phyloP scores from a whole-genome alignment of 306 rosid species.

The Glycine tomentella region DNA sequence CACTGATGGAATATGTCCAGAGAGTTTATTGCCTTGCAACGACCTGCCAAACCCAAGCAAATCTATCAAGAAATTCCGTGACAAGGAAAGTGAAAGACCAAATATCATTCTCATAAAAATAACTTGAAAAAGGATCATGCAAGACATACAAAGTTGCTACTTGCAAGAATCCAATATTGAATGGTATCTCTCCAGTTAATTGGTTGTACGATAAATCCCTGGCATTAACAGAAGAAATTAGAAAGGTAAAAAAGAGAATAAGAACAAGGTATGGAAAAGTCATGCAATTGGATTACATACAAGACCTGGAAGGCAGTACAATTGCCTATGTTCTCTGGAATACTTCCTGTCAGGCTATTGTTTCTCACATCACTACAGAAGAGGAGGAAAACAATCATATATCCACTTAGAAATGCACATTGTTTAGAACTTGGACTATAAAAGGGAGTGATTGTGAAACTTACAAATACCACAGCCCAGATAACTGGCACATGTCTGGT shows the following conservation, averaged over 20 bases:
- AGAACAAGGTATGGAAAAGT: background rate
- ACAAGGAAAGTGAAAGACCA: slow-evolving; percentile 14
- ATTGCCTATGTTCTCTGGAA: no score
- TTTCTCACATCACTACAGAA: no score
- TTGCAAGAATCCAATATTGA: slow-evolving; percentile 90
- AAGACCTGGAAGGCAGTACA: no score
- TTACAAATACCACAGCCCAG: no score
- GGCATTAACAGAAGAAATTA: slow-evolving; percentile 41
- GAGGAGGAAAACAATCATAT: no score
- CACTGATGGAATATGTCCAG: slow-evolving; percentile 87
- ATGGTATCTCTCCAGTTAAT: slow-evolving; percentile 85
- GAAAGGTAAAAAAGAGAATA: slow-evolving; percentile 14
- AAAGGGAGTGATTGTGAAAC: no score
- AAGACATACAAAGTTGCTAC: slow-evolving; percentile 83
- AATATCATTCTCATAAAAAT: background rate
- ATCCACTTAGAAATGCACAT: no score
- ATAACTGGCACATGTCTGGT: no score
- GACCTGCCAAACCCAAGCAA: slow-evolving; percentile 63
- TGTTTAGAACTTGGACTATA: no score
- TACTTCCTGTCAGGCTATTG: no score
- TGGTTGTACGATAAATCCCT: slow-evolving; percentile 90
- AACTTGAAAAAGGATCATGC: background rate
- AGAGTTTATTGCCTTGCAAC: slow-evolving; percentile 86
- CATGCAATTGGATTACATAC: slow-evolving; percentile 47
- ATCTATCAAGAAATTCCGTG: slow-evolving; percentile 27